Evolutionary conservation across 306 rosid genomes (phyloP), one percentile per base, ranked within the genome.

Genomic region (Arachis stenosperma): DNA sequence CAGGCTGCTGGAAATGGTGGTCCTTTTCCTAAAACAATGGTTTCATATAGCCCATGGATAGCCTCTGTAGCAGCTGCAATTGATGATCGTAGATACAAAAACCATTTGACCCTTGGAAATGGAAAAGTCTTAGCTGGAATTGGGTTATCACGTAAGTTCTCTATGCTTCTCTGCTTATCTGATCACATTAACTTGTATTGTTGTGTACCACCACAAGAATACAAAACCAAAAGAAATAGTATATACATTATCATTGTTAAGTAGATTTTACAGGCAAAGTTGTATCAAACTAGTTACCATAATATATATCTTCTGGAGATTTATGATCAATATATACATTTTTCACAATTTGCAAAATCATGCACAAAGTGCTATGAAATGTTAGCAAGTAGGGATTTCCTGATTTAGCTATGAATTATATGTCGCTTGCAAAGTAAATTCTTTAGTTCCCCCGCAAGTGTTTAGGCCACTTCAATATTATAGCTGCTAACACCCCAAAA

Each of bases 1-100:
- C 99, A 95, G 86, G 99, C 99, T 29, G 99, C 98, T 71, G 99
- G 99, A 81, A 95, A 95, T 81, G 99, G 99, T 42, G 99, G 99
- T 44, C 99, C 99, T 52, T 95, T 88, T 76, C 99, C 96, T 2
- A 95, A 90, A 86, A 92, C 99, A 54, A 41, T 95, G 88, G 92
- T 95, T 83, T 95, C 99, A 5, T 95, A 95, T 71, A 95, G 99
- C 84, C 99, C 99, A 61, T 95, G 99, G 99, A 95, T 95, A 83
- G 79, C 86, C 46, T 81, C 99, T 61, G 89, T 95, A 41, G 98
- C 97, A 70, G 99, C 99, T 60, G 99, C 99, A 57, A 88, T 95
- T 70, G 99, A 95, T 84, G 99, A 95, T 66, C 97, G 99, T 67
- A 84, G 98, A 88, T 95, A 95, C 82, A 95, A 95, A 85, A 95